phyloP scores from a whole-genome alignment of 257 asterid species.

The Ligustrum vulgare region DNA sequence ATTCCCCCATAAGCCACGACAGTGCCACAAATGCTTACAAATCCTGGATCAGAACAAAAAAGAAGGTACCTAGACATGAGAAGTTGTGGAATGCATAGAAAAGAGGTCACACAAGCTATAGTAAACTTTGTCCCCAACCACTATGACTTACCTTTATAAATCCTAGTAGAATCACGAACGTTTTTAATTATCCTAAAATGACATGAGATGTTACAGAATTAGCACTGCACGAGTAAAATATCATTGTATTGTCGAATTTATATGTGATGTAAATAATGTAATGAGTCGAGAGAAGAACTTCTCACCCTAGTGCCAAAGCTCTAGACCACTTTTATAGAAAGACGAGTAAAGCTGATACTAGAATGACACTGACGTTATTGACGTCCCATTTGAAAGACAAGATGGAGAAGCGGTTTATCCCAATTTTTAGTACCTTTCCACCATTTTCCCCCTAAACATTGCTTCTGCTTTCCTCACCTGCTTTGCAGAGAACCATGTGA shows the following conservation, averaged over 20 bases:
- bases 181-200: no score
- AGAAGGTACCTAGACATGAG: no score
- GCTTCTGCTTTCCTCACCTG: conserved; percentile 92
- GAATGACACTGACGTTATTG: conserved; percentile 47
- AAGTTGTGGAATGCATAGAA: no score
- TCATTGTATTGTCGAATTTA: background rate
- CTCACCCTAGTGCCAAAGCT: conserved; percentile 88
- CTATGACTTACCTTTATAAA: no score
- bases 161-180: no score
- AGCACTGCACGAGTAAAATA: no score
- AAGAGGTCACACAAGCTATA: no score
- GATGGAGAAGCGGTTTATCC: background rate
- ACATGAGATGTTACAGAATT: no score
- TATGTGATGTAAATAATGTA: background rate
- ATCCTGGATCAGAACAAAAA: no score
- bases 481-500: conserved; percentile 28
- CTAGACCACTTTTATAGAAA: conserved; percentile 92
- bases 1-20: no score
- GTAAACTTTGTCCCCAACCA: no score
- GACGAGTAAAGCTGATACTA: conserved; percentile 74
- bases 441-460: conserved; percentile 73
- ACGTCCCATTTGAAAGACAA: conserved; percentile 54
- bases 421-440: conserved; percentile 41
- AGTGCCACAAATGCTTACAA: no score
- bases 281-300: background rate